A percentile compares a stretch with the other conserved stretches of the same genome.
Conservation (phyloP, 2,329 filamentous ascomycete species). For the Chaetomium olivaceum region DNA sequence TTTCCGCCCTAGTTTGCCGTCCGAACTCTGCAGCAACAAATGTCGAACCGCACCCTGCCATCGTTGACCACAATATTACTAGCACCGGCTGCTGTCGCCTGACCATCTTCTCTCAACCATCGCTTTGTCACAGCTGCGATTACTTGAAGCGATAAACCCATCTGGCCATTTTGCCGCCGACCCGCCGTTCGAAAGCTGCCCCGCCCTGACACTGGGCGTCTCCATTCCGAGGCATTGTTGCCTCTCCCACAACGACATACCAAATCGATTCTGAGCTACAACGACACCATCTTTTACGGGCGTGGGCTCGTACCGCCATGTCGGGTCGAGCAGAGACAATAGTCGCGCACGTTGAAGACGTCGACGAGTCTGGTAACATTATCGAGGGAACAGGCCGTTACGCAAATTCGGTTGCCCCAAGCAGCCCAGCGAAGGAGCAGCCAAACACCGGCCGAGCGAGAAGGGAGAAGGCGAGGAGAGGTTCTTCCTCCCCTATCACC, state of each 20-base stretch:
- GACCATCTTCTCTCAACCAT: slow-evolving; percentile 10
- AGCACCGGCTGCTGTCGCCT: slow-evolving; percentile 5
- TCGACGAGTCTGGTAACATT: slow-evolving; percentile 50
- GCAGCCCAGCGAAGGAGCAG: slow-evolving; percentile 49
- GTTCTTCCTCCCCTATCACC: slow-evolving; percentile 40
- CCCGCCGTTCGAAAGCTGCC: slow-evolving; percentile 19
- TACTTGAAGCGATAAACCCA: slow-evolving; percentile 10
- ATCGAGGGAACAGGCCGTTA: slow-evolving; percentile 46
- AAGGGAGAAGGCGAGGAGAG: slow-evolving; percentile 43
- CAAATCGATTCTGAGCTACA: slow-evolving; percentile 15
- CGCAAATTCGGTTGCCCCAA: slow-evolving; percentile 47
- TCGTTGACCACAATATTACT: slow-evolving; percentile 1
- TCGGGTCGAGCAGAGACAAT: slow-evolving; percentile 38
- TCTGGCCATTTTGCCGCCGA: slow-evolving; percentile 15
- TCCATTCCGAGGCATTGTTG: slow-evolving; percentile 31
- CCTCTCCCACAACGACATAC: slow-evolving; percentile 26
- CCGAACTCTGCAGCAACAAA: slow-evolving; percentile 7
- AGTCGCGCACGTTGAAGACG: slow-evolving; percentile 53
- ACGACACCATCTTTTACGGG: slow-evolving; percentile 19
- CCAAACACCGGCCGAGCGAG: slow-evolving; percentile 55
- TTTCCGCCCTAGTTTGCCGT: slow-evolving; percentile 21
- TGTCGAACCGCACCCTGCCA: slow-evolving; percentile 1
- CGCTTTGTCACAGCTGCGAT: slow-evolving; percentile 15
- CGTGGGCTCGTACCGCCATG: slow-evolving; percentile 43
- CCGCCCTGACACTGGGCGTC: slow-evolving; percentile 25